A percentile compares a stretch with the other conserved stretches of the same genome.
These are phyloP conservation scores for Phaffomyces thermotolerans DNA, from an alignment of 805 yeast species.

Conservation along the genomic window DNA sequence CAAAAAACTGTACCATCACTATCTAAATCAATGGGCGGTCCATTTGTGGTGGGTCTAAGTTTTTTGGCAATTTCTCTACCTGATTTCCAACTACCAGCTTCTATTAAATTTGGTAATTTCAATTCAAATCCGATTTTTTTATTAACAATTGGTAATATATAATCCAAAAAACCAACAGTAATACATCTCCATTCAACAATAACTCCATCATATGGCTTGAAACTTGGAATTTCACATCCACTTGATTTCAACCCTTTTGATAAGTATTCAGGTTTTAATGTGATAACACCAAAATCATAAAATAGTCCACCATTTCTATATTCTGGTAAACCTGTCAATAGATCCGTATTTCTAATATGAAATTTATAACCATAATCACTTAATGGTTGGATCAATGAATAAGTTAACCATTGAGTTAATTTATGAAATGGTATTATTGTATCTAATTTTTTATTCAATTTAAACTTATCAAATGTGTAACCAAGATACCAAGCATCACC, in stretches of 20 bases:
- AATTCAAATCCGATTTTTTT: slow-evolving; percentile 34
- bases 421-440: slow-evolving; percentile 56
- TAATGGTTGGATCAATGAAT: slow-evolving; percentile 50
- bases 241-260: slow-evolving; percentile 31
- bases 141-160: slow-evolving; percentile 45
- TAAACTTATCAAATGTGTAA: slow-evolving; percentile 22
- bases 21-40: slow-evolving; percentile 56
- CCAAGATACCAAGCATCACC: slow-evolving; percentile 58
- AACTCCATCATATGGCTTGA: slow-evolving; percentile 46
- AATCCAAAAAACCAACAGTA: slow-evolving; percentile 50
- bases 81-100: slow-evolving; percentile 64
- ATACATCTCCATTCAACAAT: slow-evolving; percentile 65
- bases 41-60: slow-evolving; percentile 40
- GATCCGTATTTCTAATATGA: slow-evolving; percentile 61
- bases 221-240: slow-evolving; percentile 37
- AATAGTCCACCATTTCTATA: slow-evolving; percentile 67
- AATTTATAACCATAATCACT: slow-evolving; percentile 41
- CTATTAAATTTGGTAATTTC: slow-evolving; percentile 50
- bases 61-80: slow-evolving; percentile 54
- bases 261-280: slow-evolving; percentile 36
- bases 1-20: slow-evolving; percentile 64
- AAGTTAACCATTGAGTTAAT: slow-evolving; percentile 60
- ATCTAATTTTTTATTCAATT: slow-evolving; percentile 22
- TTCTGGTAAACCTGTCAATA: slow-evolving; percentile 85
- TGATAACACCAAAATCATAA: slow-evolving; percentile 46